Evolutionary conservation across 257 asterid genomes (phyloP).

Genomic region (Agastache rugosa): DNA sequence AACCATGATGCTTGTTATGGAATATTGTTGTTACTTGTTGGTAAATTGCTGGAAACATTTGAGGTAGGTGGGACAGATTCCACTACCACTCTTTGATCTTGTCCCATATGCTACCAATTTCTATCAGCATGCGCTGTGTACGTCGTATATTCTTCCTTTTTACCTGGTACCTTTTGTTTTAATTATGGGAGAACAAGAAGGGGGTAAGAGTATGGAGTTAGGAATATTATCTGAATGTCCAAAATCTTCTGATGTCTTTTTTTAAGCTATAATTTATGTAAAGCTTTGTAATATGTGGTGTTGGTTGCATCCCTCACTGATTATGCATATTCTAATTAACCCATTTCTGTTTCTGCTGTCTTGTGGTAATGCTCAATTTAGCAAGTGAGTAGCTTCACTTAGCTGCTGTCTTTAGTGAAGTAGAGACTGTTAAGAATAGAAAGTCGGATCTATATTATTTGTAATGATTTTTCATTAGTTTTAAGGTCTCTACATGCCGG

Average conservation of each 20-base stretch:
- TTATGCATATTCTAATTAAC: constrained; percentile 1
- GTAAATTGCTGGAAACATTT: background rate
- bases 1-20: constrained; percentile 5
- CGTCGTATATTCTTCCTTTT: background rate
- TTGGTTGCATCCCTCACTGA: background rate
- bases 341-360: constrained; percentile 9
- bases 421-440: background rate
- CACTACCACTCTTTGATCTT: constrained; percentile 9
- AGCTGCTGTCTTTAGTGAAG: constrained; percentile 9
- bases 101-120: background rate
- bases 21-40: constrained; percentile 9
- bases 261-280: background rate
- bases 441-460: background rate
- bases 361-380: constrained; percentile 15
- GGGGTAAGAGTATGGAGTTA: background rate
- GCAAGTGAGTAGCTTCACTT: background rate
- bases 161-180: background rate
- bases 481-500: background rate
- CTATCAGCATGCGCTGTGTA: background rate
- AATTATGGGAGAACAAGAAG: background rate
- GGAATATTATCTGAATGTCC: background rate
- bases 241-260: background rate
- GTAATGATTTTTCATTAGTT: background rate
- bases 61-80: constrained; percentile 8
- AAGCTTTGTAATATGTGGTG: background rate